Evolutionary conservation across 257 asterid species (phyloP).

Genomic region (Plectranthus barbatus): DNA sequence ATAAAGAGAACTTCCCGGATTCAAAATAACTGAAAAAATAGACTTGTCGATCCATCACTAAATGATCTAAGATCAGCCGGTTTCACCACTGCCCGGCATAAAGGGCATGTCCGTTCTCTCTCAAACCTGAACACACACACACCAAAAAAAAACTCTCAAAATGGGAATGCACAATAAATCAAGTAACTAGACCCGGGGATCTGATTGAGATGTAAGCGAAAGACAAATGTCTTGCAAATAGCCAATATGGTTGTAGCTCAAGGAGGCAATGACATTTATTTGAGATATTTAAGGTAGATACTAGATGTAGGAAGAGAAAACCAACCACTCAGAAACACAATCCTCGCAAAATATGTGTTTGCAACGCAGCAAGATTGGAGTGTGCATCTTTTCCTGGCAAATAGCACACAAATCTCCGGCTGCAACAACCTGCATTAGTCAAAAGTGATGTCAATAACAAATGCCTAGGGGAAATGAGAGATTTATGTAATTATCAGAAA

Average conservation of each 20-base stretch:
- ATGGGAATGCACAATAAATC: neutral
- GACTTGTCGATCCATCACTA: slow-evolving; percentile 67
- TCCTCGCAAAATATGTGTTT: slow-evolving; percentile 85
- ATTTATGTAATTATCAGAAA: neutral
- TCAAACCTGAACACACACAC: slow-evolving; percentile 54
- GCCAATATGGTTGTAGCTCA: neutral
- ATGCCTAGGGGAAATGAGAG: neutral
- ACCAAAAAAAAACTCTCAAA: neutral
- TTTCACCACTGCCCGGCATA: slow-evolving; percentile 79
- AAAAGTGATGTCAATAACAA: neutral
- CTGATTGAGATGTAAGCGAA: too few relatives aligned
- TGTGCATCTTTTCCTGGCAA: too few relatives aligned
- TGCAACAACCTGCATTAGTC: slow-evolving; percentile 50
- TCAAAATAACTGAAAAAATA: slow-evolving; percentile 70
- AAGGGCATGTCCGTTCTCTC: slow-evolving; percentile 82
- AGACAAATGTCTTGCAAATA: slow-evolving; percentile 2
- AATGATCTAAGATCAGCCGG: slow-evolving; percentile 63
- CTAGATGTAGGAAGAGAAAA: neutral
- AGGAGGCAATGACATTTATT: neutral
- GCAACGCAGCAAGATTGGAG: slow-evolving; percentile 71
- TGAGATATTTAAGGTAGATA: neutral
- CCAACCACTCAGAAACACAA: too few relatives aligned
- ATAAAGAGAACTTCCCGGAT: slow-evolving; percentile 24
- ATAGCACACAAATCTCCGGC: slow-evolving; percentile 86
- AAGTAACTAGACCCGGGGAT: too few relatives aligned